Conservation (phyloP, 2,329 filamentous ascomycete species). For the Dactylellina drechsleri region DNA sequence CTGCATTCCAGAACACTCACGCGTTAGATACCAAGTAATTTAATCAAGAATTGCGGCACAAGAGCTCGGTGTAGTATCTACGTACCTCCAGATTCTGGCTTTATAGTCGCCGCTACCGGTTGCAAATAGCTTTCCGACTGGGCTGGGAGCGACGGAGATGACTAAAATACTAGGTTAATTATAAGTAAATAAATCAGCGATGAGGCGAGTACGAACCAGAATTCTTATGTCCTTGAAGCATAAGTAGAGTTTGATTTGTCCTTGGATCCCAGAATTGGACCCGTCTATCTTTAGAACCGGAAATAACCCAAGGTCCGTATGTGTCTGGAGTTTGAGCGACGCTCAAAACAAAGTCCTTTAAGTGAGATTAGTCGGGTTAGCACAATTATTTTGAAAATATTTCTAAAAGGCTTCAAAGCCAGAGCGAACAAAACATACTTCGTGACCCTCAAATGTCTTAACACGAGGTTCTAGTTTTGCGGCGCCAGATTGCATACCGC, state of each 20-base stretch:
- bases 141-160: constrained; percentile 95
- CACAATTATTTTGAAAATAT: background rate
- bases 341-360: constrained; percentile 90
- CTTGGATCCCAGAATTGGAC: constrained; percentile 99
- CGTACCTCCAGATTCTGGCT: constrained; percentile 82
- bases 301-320: constrained; percentile 87
- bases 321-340: constrained; percentile 90
- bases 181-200: constrained; percentile 12
- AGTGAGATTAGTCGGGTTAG: constrained; percentile 40
- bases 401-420: background rate
- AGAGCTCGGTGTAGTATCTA: background rate
- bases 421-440: constrained; percentile 67
- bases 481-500: constrained; percentile 72
- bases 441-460: constrained; percentile 96
- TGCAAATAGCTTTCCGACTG: constrained; percentile 86
- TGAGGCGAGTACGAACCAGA: constrained; percentile 69
- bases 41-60: background rate
- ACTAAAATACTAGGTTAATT: constrained; percentile 66
- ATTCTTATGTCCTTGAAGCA: constrained; percentile 99
- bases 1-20: constrained; percentile 8
- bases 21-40: constrained; percentile 1
- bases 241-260: constrained; percentile 92
- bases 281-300: constrained; percentile 94
- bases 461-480: constrained; percentile 91
- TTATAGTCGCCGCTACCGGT: constrained; percentile 98